These are phyloP conservation scores for Fragilariopsis cylindrus DNA, from an alignment of 108 stramenopile species.

Conservation along the genomic window DNA sequence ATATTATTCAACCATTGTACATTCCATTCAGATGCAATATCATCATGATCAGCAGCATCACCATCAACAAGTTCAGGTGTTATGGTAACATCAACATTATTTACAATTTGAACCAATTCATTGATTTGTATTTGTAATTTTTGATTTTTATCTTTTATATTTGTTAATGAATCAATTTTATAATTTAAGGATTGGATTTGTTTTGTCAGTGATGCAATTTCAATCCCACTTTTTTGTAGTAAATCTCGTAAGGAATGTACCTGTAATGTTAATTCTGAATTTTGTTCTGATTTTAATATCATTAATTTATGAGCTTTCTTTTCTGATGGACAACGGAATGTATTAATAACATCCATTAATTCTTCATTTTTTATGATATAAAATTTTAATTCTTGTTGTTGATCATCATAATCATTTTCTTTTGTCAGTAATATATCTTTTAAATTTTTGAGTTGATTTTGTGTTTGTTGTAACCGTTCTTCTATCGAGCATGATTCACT, in stretches of 20 bases:
- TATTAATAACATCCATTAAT: slow-evolving; percentile 13
- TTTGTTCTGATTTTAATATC: slow-evolving; percentile 14
- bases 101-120: background rate
- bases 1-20: background rate
- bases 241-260: background rate
- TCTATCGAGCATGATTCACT: background rate
- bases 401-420: background rate
- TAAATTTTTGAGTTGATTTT: background rate
- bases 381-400: slow-evolving; percentile 9
- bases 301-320: slow-evolving; percentile 1
- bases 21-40: slow-evolving; percentile 5
- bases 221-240: background rate
- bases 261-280: slow-evolving; percentile 15
- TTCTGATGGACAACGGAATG: background rate
- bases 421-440: background rate
- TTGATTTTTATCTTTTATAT: background rate
- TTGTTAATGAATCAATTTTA: background rate
- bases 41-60: background rate
- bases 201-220: background rate
- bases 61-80: too few species aligned
- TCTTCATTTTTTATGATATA: slow-evolving; percentile 12
- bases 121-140: background rate
- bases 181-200: background rate
- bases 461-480: background rate
- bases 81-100: background rate